Evolutionary conservation across 129 eudicot genomes (phyloP), one percentile per base, ranked within the genome.

Genomic region (Artemisia tridentata): DNA sequence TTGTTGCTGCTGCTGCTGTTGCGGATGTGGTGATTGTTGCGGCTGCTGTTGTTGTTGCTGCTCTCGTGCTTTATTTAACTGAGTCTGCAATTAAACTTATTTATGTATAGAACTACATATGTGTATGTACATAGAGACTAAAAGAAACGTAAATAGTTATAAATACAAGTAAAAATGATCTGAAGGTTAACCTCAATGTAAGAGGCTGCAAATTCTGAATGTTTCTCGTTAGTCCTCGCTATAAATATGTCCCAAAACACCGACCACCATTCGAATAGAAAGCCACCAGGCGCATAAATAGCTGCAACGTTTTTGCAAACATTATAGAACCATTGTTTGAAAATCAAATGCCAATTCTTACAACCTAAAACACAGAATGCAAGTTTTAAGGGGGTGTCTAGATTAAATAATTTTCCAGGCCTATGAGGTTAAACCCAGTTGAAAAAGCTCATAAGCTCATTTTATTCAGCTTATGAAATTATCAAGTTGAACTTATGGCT

Each of bases 261-360:
- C 3, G 98, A 92, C 98, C 98, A 92, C 98, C 98, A 92, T 58
- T 92, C 98, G 41, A 92, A 92, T n/a, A 92, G 81, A 82, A 92
- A 92, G 21, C 98, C 98, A 29, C 99, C 99, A 74, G 99, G 99
- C 13, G 99, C 99, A 84, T 93, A 97, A 43, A 93, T 93, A 70
- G 99, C 99, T 93, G 87, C 23, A 80, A 65, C 14, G 7, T 76
- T 80, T 46, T 60, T 46, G 45, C 10, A 74, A 69, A 61, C n/a
- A 9, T 8, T 13, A 41, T 18, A 50, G 46, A 69, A 45, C 14
- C 15, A 57, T 65, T 18, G 11, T 49, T 10, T 12, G 25, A 23
- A 25, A 23, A 38, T 1, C 16, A 7, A 15, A 31, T 31, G 27
- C 6, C 11, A 11, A 0, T 18, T 43, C 27, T 64, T 10, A 43